These are phyloP conservation scores for Globisporangium megalacanthum DNA, from an alignment of 352 stramenopile genomes.

Conservation along the genomic window DNA sequence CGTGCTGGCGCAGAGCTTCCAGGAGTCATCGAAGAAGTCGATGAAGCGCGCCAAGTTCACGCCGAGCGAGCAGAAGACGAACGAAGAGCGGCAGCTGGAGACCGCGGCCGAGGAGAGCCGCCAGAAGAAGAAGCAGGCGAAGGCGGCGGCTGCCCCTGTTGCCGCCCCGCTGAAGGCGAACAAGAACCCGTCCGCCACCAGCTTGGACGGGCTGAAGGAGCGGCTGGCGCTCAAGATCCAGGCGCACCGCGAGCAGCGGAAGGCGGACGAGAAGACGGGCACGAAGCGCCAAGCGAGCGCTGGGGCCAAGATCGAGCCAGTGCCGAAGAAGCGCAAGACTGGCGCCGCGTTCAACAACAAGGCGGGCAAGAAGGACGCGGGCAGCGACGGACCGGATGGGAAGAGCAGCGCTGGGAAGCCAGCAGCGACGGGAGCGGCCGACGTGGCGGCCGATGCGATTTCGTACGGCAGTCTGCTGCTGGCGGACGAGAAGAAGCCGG, in stretches of 20 bases:
- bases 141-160: neutral
- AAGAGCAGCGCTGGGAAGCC: constrained; percentile 7
- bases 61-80: constrained; percentile 53
- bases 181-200: constrained; percentile 34
- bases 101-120: constrained; percentile 42
- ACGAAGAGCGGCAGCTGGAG: constrained; percentile 48
- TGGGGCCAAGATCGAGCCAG: constrained; percentile 23
- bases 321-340: constrained; percentile 55
- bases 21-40: constrained; percentile 53
- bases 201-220: constrained; percentile 58
- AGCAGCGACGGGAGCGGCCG: constrained; percentile 14
- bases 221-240: constrained; percentile 67
- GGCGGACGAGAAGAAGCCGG: constrained; percentile 41
- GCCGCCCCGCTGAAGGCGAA: constrained; percentile 23
- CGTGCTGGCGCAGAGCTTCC: constrained; percentile 44
- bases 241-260: constrained; percentile 65
- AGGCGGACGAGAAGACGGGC: constrained; percentile 52
- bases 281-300: constrained; percentile 43
- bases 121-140: constrained; percentile 29
- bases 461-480: constrained; percentile 77
- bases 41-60: constrained; percentile 74
- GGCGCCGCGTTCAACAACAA: constrained; percentile 36
- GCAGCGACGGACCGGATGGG: neutral
- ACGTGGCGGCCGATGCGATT: constrained; percentile 33
- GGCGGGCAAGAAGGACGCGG: constrained; percentile 21